Evolutionary conservation across 2,329 filamentous ascomycete species (phyloP).

Genomic region (Alternaria solani): DNA sequence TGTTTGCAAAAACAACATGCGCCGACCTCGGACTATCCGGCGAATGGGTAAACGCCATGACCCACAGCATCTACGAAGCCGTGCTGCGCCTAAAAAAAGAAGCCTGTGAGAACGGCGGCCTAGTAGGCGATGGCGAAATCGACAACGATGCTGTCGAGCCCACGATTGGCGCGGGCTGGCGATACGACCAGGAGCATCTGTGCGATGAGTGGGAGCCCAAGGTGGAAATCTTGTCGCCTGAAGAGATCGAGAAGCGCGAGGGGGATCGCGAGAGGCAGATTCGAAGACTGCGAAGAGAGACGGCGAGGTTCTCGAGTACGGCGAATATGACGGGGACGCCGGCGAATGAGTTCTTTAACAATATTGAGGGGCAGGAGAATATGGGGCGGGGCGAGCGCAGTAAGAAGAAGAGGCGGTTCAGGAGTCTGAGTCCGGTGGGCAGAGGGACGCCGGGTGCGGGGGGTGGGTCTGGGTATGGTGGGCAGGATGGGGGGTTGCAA

Average conservation of each 20-base stretch:
- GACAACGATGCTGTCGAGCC: conserved; percentile 85
- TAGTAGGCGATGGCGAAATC: conserved; percentile 78
- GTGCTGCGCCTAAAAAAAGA: conserved; percentile 94
- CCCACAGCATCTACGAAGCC: conserved; percentile 96
- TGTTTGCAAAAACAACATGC: conserved; percentile 91
- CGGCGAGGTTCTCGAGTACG: conserved; percentile 88
- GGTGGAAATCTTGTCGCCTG: conserved; percentile 75
- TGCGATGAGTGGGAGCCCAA: conserved; percentile 64
- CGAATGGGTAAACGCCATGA: conserved; percentile 94
- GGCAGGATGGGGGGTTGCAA: conserved; percentile 66
- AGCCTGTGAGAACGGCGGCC: conserved; percentile 87
- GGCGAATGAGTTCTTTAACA: conserved; percentile 67
- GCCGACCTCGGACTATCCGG: conserved; percentile 87
- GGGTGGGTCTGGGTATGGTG: conserved; percentile 68
- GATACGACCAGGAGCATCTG: conserved; percentile 91
- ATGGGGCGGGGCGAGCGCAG: conserved; percentile 92
- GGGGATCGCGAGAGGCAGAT: conserved; percentile 93
- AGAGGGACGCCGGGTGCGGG: conserved; percentile 79
- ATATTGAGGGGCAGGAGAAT: conserved; percentile 68
- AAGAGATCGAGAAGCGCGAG: conserved; percentile 97
- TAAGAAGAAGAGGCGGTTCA: conserved; percentile 93
- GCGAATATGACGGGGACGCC: conserved; percentile 80
- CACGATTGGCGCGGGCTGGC: conserved; percentile 86
- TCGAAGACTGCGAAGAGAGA: conserved; percentile 84
- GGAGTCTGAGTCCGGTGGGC: conserved; percentile 83